Evolutionary conservation across 179 eudicot species (phyloP).

Genomic region (Beta lomatogona): DNA sequence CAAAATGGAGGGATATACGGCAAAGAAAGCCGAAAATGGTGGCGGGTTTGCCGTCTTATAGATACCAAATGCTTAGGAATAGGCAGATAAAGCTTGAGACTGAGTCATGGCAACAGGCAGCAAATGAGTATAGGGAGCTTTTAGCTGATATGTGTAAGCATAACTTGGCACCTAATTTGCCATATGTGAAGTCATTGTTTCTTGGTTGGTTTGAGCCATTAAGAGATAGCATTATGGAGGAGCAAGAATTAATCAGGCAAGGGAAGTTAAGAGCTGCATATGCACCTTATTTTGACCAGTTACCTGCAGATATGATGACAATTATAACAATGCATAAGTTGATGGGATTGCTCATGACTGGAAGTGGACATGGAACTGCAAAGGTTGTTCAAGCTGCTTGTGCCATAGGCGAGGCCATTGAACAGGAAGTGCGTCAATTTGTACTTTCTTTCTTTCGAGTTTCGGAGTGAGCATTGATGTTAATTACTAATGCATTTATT

Average conservation of each 20-base stretch:
- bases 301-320: conserved; percentile 94
- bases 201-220: conserved; percentile 97
- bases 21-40: conserved; percentile 18
- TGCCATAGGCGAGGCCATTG: conserved; percentile 80
- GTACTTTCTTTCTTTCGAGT: background rate
- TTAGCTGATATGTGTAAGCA: conserved; percentile 81
- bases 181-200: conserved; percentile 83
- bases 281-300: conserved; percentile 63
- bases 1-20: conserved; percentile 7
- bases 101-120: conserved; percentile 90
- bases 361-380: conserved; percentile 66
- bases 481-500: conserved; percentile 4
- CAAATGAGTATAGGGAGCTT: conserved; percentile 79
- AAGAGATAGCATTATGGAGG: conserved; percentile 64
- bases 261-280: conserved; percentile 65
- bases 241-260: conserved; percentile 59
- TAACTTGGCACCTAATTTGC: conserved; percentile 91
- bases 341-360: conserved; percentile 79
- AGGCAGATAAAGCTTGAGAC: conserved; percentile 91
- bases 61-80: conserved; percentile 52
- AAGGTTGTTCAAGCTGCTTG: conserved; percentile 87
- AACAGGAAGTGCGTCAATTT: conserved; percentile 77
- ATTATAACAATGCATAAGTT: conserved; percentile 96
- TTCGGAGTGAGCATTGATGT: background rate
- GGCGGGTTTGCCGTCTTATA: conserved; percentile 49